phyloP scores from a whole-genome alignment of 169 alveolate genomes.

The Plasmodium relictum region DNA sequence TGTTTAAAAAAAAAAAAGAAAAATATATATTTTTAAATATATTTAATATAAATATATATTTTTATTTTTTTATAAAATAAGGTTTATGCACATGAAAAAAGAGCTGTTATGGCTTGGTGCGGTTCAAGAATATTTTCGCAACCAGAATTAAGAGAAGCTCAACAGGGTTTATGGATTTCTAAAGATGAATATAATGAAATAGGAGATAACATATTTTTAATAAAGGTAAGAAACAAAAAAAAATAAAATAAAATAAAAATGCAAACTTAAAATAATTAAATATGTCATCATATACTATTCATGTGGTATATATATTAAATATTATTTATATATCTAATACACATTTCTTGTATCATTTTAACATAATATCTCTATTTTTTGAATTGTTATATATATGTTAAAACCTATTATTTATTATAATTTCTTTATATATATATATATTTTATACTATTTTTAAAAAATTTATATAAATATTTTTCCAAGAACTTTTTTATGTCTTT shows the following conservation, averaged over 20 bases:
- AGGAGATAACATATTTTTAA: slow-evolving; percentile 78
- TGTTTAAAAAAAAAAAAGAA: too few species aligned
- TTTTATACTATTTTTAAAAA: not conserved
- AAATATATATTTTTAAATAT: slow-evolving; percentile 4
- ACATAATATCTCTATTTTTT: too few species aligned
- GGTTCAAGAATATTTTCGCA: slow-evolving; percentile 65
- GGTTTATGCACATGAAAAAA: slow-evolving; percentile 69
- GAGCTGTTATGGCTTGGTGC: slow-evolving; percentile 74
- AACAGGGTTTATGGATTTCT: slow-evolving; percentile 81
- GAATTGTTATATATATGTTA: too few species aligned
- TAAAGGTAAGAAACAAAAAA: slow-evolving; percentile 45
- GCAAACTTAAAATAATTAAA: not conserved
- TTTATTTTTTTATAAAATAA: slow-evolving; percentile 5
- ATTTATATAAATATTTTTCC: not conserved
- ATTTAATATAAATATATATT: not conserved
- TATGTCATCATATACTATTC: too few species aligned
- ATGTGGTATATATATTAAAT: too few species aligned
- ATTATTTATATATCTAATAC: too few species aligned
- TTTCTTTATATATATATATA: not conserved
- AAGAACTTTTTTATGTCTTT: not conserved
- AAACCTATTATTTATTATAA: not conserved
- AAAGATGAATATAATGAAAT: slow-evolving; percentile 81
- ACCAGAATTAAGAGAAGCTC: slow-evolving; percentile 76
- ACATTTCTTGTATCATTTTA: too few species aligned
- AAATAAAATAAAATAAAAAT: slow-evolving; percentile 12